Base-by-base conservation (phyloP, 2,329 filamentous ascomycete genomes). In the Ophiocordyceps sinensis region DNA sequence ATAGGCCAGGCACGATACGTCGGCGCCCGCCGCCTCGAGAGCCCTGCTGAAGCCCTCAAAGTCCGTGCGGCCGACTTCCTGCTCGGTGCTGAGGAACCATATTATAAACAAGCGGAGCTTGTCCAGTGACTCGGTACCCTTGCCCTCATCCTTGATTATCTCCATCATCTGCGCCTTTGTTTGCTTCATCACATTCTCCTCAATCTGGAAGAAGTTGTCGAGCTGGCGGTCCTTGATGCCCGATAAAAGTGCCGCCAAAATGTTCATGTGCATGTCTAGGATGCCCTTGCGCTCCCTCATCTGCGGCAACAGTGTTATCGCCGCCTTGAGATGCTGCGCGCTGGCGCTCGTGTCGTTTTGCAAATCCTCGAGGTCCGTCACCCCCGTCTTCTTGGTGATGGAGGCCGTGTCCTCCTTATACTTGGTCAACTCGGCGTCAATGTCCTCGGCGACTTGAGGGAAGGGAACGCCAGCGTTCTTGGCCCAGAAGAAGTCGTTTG, bases 181-280 rank as follows among this genome's bases (percentile, higher is more conserved):
- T 59, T 94, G 85, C 63, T 94, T 95, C 58, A 81, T 82, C 46
- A 95, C 82, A 49, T 81, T 86, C 59, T 96, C 89, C 58, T 98
- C 93, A 6, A 94, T 68, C 57, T 96, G 86, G 65, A 93, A 98
- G 62, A 85, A 98, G 58, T 91, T 91, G 58, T 98, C 91, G 6
- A 98, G 70, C 59, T 96, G 88, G 14, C 91, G 79, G 51, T 94
- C 85, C 58, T 96, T 95, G 61, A 96, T 94, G 1, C 87, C 88
- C 0, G 66, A 71, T 34, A 79, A 56, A 3, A 79, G 59, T 1
- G 85, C 85, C 2, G 88, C 89, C 4, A 93, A 71, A 44, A 96
- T 94, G 57, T 94, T 95, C 91, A 98, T 98, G 60, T 98, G 91
- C 84, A 95, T 96, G 57, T 95, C 91, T 5, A 98, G 73, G 17